Base-by-base conservation (phyloP, 371 early-diverging fungal genomes). In the Mucor piriformis region DNA sequence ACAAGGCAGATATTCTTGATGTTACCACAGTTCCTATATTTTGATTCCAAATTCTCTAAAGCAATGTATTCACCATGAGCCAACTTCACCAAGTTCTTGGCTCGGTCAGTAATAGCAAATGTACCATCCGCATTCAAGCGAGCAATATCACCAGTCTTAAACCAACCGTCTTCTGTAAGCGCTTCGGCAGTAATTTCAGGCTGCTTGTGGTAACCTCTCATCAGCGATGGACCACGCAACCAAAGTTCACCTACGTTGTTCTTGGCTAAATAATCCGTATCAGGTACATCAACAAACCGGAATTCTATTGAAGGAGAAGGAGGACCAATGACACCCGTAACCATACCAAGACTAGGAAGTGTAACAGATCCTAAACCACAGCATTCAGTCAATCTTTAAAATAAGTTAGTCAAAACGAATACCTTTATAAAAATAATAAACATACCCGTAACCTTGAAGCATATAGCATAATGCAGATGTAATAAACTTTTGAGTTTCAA, bases 81-180 rank as follows among this genome's bases (percentile, higher is more conserved):
- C 33, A 90, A 59, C 63, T 99, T 99, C 77, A 99, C 92, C 25
- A 94, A 61, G 61, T 90, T 94, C 83, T 95, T 95, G 46, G 85
- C 85, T 54, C 96, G 82, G 70, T 95, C 96, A 47, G 91, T 92
- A 67, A 93, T 80, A 12, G 72, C 57, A 52, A 80, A 65, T 3
- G 77, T 84, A 3, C 95, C 97, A 53, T 87, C 79, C 24, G 77
- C 66, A 50, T 92, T 86, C 43, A 97, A 68, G 24, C 73, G 74
- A 12, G 92, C 98, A 70, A 99, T 87, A 66, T 98, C 99, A 4
- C 99, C 98, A 3, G 99, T 97, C 69, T 90, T 89, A 63, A 98
- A 83, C 96, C 96, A 99, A 2, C 95, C 94, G 47, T 95, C 95
- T 2, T 73, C 66, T 10, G 88, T 89, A 33, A 97, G 67, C 1